A percentile compares a stretch with the other conserved stretches of the same genome.
These are phyloP conservation scores for Curvularia sp. DNA, from an alignment of 2,329 filamentous ascomycete genomes.

Conservation along the genomic window DNA sequence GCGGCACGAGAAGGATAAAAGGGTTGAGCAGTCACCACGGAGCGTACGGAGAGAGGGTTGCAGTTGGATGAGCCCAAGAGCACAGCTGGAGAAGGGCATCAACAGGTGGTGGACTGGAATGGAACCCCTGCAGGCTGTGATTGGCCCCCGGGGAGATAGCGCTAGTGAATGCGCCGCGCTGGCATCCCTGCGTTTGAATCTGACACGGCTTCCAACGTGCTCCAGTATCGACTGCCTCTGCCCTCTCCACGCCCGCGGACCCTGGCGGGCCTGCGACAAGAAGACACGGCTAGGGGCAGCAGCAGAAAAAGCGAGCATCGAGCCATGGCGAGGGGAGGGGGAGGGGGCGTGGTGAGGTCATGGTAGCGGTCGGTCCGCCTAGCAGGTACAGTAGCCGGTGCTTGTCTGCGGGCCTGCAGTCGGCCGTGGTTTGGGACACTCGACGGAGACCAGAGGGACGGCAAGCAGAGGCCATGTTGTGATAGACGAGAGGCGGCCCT, in stretches of 20 bases:
- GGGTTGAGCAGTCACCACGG: conserved; percentile 2
- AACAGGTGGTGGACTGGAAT: conserved; percentile 7
- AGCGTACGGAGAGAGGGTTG: not conserved
- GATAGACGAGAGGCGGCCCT: conserved; percentile 9
- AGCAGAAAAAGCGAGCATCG: too few species aligned
- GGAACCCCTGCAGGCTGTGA: conserved; percentile 22
- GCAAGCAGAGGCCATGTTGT: not conserved
- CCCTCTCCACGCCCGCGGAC: not conserved
- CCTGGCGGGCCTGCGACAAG: conserved; percentile 2
- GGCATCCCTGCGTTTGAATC: conserved; percentile 23
- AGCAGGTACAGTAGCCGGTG: too few species aligned
- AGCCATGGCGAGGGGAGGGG: not conserved
- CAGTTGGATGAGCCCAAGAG: conserved; percentile 20
- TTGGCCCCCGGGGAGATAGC: conserved; percentile 21
- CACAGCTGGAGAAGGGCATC: conserved; percentile 19
- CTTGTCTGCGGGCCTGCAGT: too few species aligned
- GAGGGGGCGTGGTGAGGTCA: too few species aligned
- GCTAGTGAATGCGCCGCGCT: conserved; percentile 19
- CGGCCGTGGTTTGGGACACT: too few species aligned
- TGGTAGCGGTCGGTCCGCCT: not conserved
- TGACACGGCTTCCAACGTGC: conserved; percentile 16
- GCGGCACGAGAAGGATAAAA: not conserved
- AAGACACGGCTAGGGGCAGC: not conserved
- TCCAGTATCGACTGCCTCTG: conserved; percentile 2
- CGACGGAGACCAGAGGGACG: too few species aligned